These are phyloP conservation scores for Saccharomyces kudriavzevii DNA, from an alignment of 805 yeast genomes.

Conservation along the genomic window DNA sequence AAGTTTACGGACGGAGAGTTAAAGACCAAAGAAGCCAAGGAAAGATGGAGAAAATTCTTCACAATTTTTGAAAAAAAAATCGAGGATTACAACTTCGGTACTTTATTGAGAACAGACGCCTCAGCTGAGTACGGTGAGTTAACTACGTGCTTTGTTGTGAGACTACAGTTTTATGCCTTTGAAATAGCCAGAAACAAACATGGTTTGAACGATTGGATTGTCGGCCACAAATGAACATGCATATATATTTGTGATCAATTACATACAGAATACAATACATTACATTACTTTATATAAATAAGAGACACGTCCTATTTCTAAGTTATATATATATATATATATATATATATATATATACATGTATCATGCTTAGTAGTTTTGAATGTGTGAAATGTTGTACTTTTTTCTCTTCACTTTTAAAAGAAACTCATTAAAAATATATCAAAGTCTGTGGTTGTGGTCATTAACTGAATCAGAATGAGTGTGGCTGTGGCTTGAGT, in stretches of 20 bases:
- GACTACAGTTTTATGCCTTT: constrained; percentile 90
- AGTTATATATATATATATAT: not conserved
- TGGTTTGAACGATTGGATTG: constrained; percentile 88
- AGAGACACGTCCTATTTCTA: not conserved
- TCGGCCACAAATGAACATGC: constrained; percentile 14
- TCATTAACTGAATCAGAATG: not conserved
- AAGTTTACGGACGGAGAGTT: constrained; percentile 66
- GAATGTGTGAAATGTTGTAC: not conserved
- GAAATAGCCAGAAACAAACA: constrained; percentile 89
- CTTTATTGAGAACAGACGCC: constrained; percentile 71
- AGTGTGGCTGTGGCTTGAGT: constrained; percentile 37
- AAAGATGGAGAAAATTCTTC: constrained; percentile 83
- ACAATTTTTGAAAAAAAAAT: constrained; percentile 70
- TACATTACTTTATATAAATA: not conserved
- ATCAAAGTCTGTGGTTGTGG: not conserved
- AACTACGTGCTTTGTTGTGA: constrained; percentile 79
- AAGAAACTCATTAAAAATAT: not conserved
- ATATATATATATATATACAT: no score
- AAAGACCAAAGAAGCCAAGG: constrained; percentile 74
- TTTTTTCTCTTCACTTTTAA: not conserved
- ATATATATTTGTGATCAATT: not conserved
- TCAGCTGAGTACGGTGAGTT: constrained; percentile 71
- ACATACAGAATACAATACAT: not conserved
- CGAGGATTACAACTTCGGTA: constrained; percentile 93
- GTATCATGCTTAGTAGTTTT: not conserved